Evolutionary conservation across 176 grass and related monocot genomes (phyloP).

Genomic region (Alloteropsis semialata): DNA sequence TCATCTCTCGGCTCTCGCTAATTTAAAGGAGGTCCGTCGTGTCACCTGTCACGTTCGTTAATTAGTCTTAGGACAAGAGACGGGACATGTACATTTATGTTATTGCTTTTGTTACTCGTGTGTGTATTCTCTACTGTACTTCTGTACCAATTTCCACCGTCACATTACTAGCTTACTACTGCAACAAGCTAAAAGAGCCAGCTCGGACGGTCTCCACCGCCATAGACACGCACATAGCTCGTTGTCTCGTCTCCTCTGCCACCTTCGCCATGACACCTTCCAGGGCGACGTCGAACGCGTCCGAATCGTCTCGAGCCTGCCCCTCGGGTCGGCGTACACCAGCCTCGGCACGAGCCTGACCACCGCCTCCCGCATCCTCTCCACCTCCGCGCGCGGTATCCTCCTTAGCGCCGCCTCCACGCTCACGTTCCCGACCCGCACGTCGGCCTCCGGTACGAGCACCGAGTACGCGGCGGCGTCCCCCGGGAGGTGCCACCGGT

Average conservation of each 20-base stretch:
- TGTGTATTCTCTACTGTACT: too few species aligned
- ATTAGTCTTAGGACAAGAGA: too few species aligned
- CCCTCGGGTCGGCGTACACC: slow-evolving; percentile 31
- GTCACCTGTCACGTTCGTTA: too few species aligned
- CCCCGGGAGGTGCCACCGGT: slow-evolving; percentile 31
- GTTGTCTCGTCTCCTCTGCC: background rate
- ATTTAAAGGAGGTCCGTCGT: too few species aligned
- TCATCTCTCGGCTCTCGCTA: too few species aligned
- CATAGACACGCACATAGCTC: too few species aligned
- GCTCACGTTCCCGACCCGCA: slow-evolving; percentile 25
- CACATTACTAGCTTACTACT: too few species aligned
- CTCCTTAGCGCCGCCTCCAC: slow-evolving; percentile 19
- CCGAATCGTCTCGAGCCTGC: slow-evolving; percentile 15
- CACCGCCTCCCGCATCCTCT: slow-evolving; percentile 30
- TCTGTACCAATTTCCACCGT: too few species aligned
- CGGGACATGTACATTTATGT: too few species aligned
- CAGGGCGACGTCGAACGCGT: slow-evolving; percentile 36
- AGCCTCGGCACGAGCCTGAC: slow-evolving; percentile 29
- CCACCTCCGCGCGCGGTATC: background rate
- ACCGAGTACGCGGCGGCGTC: slow-evolving; percentile 37
- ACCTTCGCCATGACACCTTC: slow-evolving; percentile 22
- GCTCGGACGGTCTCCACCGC: too few species aligned
- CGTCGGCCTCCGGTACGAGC: background rate
- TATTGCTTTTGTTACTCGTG: too few species aligned
- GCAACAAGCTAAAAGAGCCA: too few species aligned